phyloP scores from a whole-genome alignment of 768 basidiomycete genomes.

The Suillus clintonianus region DNA sequence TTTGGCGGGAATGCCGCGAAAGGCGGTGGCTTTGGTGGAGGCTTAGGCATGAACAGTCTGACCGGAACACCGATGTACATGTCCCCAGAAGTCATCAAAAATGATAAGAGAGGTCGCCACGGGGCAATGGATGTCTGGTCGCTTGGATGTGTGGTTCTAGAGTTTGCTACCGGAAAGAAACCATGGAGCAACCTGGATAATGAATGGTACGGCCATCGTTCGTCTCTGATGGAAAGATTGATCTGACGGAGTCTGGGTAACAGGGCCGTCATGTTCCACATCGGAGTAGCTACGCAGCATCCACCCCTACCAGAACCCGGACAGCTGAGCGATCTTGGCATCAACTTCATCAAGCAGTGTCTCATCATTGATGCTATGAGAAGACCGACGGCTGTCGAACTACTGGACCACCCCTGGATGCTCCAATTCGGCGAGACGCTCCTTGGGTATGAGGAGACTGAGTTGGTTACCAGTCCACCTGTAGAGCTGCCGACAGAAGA shows the following conservation, averaged over 20 bases:
- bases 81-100: slow-evolving; percentile 98
- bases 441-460: slow-evolving; percentile 64
- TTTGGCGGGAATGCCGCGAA: slow-evolving; percentile 39
- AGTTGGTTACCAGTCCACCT: slow-evolving; percentile 52
- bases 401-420: slow-evolving; percentile 92
- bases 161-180: slow-evolving; percentile 94
- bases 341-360: slow-evolving; percentile 92
- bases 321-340: slow-evolving; percentile 86
- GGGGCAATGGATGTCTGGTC: slow-evolving; percentile 99
- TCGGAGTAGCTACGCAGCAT: slow-evolving; percentile 94
- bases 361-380: slow-evolving; percentile 82
- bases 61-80: slow-evolving; percentile 99
- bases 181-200: slow-evolving; percentile 99
- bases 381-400: slow-evolving; percentile 82
- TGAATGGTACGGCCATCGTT: slow-evolving; percentile 72
- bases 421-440: slow-evolving; percentile 75
- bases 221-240: not conserved
- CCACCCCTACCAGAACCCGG: slow-evolving; percentile 92
- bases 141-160: slow-evolving; percentile 94
- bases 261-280: slow-evolving; percentile 99
- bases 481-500: slow-evolving; percentile 48
- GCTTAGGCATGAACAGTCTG: slow-evolving; percentile 72
- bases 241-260: not conserved
- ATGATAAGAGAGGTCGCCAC: slow-evolving; percentile 80
- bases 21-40: slow-evolving; percentile 35